Evolutionary conservation across 2,329 filamentous ascomycete genomes (phyloP).

Genomic region (Dothidotthia symphoricarpi): DNA sequence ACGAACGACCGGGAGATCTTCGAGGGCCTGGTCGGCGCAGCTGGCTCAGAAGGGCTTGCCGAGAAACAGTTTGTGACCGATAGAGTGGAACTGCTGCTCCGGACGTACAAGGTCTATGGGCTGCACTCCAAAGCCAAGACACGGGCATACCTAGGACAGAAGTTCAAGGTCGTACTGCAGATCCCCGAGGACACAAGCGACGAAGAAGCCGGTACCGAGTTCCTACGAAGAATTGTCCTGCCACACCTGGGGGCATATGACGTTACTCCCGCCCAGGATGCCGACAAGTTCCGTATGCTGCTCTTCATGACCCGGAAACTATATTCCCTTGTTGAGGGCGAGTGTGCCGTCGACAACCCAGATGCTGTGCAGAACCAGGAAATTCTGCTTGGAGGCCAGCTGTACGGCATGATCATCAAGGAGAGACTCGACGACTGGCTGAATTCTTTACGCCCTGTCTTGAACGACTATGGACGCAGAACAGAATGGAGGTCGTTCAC

Average conservation of each 20-base stretch:
- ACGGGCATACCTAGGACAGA: constrained; percentile 80
- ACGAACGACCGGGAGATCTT: constrained; percentile 97
- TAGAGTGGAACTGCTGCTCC: constrained; percentile 83
- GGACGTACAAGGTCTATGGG: constrained; percentile 89
- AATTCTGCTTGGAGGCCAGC: constrained; percentile 84
- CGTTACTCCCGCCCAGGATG: constrained; percentile 79
- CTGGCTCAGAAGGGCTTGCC: constrained; percentile 71
- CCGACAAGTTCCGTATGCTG: constrained; percentile 90
- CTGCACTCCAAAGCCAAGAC: constrained; percentile 81
- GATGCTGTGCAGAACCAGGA: constrained; percentile 97
- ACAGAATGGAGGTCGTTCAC: constrained; percentile 62
- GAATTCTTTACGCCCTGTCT: constrained; percentile 56
- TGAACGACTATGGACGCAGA: constrained; percentile 56
- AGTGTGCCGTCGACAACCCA: constrained; percentile 91
- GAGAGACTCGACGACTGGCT: constrained; percentile 91
- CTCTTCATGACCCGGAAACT: constrained; percentile 96
- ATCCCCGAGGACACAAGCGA: constrained; percentile 81
- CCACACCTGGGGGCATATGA: constrained; percentile 86
- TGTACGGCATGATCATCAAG: constrained; percentile 95
- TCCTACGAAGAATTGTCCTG: constrained; percentile 83
- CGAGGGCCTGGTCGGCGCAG: constrained; percentile 80
- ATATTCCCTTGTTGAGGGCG: constrained; percentile 87
- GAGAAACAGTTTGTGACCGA: constrained; percentile 91
- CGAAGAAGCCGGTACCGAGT: constrained; percentile 87
- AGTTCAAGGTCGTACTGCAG: constrained; percentile 84